These are phyloP conservation scores for Yamagishiella unicocca DNA, from an alignment of 139 green algal genomes.

Conservation along the genomic window DNA sequence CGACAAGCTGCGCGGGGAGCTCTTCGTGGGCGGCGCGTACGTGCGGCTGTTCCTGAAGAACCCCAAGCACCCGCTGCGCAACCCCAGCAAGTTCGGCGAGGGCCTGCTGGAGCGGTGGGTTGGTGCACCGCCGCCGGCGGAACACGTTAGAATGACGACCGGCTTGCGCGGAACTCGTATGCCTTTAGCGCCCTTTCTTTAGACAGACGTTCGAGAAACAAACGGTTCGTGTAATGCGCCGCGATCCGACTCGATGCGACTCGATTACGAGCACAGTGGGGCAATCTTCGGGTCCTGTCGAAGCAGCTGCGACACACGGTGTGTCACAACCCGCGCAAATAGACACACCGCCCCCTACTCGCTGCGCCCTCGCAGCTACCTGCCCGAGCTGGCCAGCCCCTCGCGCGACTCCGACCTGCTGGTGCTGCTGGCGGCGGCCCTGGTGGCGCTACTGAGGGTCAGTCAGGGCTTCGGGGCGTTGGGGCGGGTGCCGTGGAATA, in stretches of 20 bases:
- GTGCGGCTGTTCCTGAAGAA: slow-evolving; percentile 91
- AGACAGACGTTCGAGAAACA: too few species aligned
- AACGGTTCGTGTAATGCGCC: too few species aligned
- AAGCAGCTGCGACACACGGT: too few species aligned
- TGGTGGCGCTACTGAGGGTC: slow-evolving; percentile 74
- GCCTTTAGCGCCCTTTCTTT: too few species aligned
- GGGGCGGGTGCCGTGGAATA: background rate
- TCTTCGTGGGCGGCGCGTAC: slow-evolving; percentile 92
- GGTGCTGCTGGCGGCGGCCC: slow-evolving; percentile 79
- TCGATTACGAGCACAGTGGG: too few species aligned
- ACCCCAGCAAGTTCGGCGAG: slow-evolving; percentile 81
- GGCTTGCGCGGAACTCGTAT: too few species aligned
- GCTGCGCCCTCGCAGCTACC: slow-evolving; percentile 5
- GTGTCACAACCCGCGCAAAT: too few species aligned
- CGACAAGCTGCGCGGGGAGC: slow-evolving; percentile 71
- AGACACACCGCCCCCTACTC: too few species aligned
- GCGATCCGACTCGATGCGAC: too few species aligned
- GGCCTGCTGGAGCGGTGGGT: slow-evolving; percentile 73
- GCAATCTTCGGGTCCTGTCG: too few species aligned
- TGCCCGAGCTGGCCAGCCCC: slow-evolving; percentile 30
- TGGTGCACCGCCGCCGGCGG: too few species aligned
- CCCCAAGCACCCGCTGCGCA: slow-evolving; percentile 82
- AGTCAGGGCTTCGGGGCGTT: background rate
- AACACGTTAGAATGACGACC: too few species aligned
- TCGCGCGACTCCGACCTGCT: slow-evolving; percentile 21